Evolutionary conservation across 192 early-diverging fungal species (phyloP), one percentile per base, ranked within the genome.

Genomic region (Podila epicladia): DNA sequence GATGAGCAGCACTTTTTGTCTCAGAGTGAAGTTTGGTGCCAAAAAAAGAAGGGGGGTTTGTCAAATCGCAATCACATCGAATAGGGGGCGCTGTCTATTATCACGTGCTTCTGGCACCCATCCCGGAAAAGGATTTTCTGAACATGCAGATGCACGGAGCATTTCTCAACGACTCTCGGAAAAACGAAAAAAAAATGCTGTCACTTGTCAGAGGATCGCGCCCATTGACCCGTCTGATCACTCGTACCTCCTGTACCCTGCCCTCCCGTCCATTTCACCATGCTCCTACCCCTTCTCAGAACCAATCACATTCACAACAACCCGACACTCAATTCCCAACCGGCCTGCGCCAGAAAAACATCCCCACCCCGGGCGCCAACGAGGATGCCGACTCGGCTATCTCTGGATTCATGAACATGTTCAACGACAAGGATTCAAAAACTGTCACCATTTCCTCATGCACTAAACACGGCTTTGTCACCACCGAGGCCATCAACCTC

Each of bases 381-480:
- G 77, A 80, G 13, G 77, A 80, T 31, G 77, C 77, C 45, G 77
- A 72, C 62, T 64, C 66, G 19, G 77, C 77, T 38, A 80, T 80
- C 22, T 83, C 85, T 13, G 85, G 84, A 22, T 90, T 90, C 72
- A 78, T 63, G 48, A 90, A 90, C 49, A 87, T 90, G 87, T 90
- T 89, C 72, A 86, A 86, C 59, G 84, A 82, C 28, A 74, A 64
- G 13, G 74, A 73, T 17, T 79, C 79, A 6, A 69, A 77, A 29
- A 85, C 86, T 2, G 82, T 79, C 19, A 79, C 84, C 17, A 76
- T 88, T 41, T 82, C 82, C 57, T 65, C 72, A 3, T 82, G 88
- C 28, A 90, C 85, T 35, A 86, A 86, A 59, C 63, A 87, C 66
- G 89, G 89, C 0, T 89, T 90, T 68, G 84, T 90, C 3, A 77